Conservation (phyloP, 2,329 filamentous ascomycete species). For the Aspergillus brunneoviolaceus region DNA sequence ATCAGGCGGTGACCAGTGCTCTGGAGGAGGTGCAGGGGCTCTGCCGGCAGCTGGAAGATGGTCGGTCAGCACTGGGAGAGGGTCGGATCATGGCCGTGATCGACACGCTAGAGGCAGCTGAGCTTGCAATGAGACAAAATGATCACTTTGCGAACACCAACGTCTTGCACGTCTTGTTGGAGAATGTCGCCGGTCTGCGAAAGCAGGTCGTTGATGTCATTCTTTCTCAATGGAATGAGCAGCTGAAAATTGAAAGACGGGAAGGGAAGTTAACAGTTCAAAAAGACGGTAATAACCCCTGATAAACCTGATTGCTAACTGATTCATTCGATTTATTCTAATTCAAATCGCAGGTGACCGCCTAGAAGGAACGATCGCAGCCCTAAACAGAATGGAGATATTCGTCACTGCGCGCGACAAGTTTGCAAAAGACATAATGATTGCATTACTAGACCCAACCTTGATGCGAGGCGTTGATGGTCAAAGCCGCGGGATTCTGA, state of each 20-base stretch:
- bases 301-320: not conserved
- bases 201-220: conserved; percentile 66
- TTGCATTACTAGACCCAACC: conserved; percentile 34
- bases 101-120: conserved; percentile 48
- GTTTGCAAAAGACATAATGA: conserved; percentile 34
- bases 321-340: not conserved
- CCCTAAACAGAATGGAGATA: conserved; percentile 33
- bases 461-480: conserved; percentile 27
- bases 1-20: conserved; percentile 51
- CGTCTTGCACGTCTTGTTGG: conserved; percentile 57
- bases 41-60: conserved; percentile 49
- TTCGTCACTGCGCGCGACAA: conserved; percentile 30
- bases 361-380: conserved; percentile 33
- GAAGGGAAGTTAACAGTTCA: conserved; percentile 58
- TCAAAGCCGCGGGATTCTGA: conserved; percentile 26
- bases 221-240: conserved; percentile 66
- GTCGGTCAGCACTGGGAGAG: conserved; percentile 46
- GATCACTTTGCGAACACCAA: conserved; percentile 36
- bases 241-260: conserved; percentile 63
- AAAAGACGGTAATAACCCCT: conserved; percentile 48
- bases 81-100: conserved; percentile 50
- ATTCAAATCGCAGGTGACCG: conserved; percentile 19
- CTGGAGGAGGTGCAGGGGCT: conserved; percentile 54
- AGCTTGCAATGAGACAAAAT: conserved; percentile 28
- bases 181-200: conserved; percentile 65